These are phyloP conservation scores for Fusarium sp. DNA, from an alignment of 2,329 filamentous ascomycete genomes.

Conservation along the genomic window DNA sequence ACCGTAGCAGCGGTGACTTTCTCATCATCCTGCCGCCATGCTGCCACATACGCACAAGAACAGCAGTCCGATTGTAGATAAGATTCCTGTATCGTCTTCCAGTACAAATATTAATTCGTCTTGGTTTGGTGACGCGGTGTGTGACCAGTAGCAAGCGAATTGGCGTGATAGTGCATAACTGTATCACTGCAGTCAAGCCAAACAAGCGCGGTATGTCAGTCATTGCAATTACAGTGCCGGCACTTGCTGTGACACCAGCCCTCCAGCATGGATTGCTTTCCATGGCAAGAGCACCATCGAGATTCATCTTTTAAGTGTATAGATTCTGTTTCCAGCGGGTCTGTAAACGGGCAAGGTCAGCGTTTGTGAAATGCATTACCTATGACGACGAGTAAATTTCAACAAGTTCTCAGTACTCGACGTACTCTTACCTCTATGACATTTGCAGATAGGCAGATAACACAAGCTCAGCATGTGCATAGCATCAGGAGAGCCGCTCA, in stretches of 20 bases:
- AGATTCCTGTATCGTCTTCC: not conserved
- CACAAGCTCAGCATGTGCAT: not conserved
- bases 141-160: slow-evolving; percentile 27
- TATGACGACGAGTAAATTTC: not conserved
- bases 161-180: slow-evolving; percentile 13
- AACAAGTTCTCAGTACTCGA: not conserved
- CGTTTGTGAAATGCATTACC: not conserved
- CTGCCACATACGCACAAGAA: not conserved
- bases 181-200: slow-evolving; percentile 4
- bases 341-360: not conserved
- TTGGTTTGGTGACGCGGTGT: slow-evolving; percentile 11
- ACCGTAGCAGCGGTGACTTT: not conserved
- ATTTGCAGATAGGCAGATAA: not conserved
- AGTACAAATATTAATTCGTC: not conserved
- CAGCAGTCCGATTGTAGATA: not conserved
- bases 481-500: not conserved
- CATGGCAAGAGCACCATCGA: not conserved
- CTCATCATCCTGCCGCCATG: not conserved
- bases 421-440: not conserved
- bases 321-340: too few species aligned
- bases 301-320: not conserved
- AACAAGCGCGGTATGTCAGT: not conserved
- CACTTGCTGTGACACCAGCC: slow-evolving; percentile 13
- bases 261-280: not conserved
- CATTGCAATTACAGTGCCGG: slow-evolving; percentile 16